These are phyloP conservation scores for Gossypium anomalum DNA, from an alignment of 345 rosid genomes.

Conservation along the genomic window DNA sequence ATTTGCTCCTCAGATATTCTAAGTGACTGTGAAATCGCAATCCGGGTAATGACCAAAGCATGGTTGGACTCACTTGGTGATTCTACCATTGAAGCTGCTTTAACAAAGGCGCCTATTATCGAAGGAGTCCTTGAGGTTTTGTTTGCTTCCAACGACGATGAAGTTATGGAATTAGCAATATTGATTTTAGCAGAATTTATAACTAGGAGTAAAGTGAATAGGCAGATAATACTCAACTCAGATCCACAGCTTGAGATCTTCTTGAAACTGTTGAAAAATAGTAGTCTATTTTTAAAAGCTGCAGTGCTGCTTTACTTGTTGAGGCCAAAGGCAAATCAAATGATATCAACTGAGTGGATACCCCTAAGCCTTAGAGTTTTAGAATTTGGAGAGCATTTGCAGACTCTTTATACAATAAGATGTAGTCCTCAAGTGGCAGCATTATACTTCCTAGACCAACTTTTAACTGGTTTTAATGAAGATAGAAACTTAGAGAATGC, in stretches of 20 bases:
- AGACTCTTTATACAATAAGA: conserved; percentile 46
- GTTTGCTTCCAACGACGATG: conserved; percentile 47
- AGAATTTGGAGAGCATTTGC: conserved; percentile 55
- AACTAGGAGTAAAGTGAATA: conserved; percentile 22
- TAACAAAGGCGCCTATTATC: conserved; percentile 37
- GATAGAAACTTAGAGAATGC: conserved; percentile 61
- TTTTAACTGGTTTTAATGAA: conserved; percentile 55
- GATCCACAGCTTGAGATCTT: conserved; percentile 58
- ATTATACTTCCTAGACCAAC: conserved; percentile 49
- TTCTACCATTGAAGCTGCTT: conserved; percentile 30
- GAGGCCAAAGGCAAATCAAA: conserved; percentile 60
- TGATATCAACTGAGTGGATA: conserved; percentile 57
- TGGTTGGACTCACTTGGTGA: conserved; percentile 45
- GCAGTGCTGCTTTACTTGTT: conserved; percentile 48
- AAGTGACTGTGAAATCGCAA: conserved; percentile 44
- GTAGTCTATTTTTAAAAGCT: conserved; percentile 52
- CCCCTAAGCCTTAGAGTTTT: conserved; percentile 50
- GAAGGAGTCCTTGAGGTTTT: conserved; percentile 51
- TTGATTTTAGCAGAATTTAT: conserved; percentile 47
- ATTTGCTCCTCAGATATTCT: conserved; percentile 40
- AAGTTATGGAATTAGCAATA: conserved; percentile 47
- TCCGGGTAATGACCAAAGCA: conserved; percentile 35
- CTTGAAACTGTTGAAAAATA: conserved; percentile 44
- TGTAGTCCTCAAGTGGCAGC: conserved; percentile 54
- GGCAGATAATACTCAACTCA: conserved; percentile 37